Conservation (phyloP, 2,329 filamentous ascomycete species). For the Metarhizium anisopliae region DNA sequence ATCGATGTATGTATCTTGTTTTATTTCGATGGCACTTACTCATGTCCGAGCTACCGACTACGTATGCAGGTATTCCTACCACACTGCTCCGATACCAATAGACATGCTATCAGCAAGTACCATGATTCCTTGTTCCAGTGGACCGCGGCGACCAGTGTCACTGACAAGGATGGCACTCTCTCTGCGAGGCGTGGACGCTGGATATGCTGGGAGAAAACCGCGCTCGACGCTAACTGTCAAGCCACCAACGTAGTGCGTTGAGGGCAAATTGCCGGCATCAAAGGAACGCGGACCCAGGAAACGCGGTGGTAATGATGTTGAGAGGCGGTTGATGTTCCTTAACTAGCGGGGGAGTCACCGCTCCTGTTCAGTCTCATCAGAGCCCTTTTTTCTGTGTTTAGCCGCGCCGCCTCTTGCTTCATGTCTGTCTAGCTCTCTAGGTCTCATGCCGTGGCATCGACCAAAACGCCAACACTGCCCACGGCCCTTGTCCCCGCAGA, state of each 20-base stretch:
- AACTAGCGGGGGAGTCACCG: not conserved
- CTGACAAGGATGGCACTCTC: not conserved
- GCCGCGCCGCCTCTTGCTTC: not conserved
- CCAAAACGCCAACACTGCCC: no score
- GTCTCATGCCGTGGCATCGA: no score
- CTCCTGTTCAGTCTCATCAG: not conserved
- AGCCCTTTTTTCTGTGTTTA: not conserved
- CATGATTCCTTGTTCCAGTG: not conserved
- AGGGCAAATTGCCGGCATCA: not conserved
- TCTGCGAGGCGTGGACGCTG: not conserved
- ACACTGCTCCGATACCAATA: conserved; percentile 4
- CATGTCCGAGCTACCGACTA: not conserved
- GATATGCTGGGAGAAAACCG: not conserved
- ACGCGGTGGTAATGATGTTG: not conserved
- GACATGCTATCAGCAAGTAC: no score
- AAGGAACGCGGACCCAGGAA: not conserved
- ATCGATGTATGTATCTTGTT: not conserved
- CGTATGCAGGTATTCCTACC: not conserved
- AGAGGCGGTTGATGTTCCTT: not conserved
- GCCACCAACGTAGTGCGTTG: not conserved
- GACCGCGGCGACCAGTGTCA: not conserved
- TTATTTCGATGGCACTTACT: not conserved
- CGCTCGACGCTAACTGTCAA: conserved; percentile 1
- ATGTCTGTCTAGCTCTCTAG: no score
- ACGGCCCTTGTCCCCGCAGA: not conserved